Conservation (phyloP, 1,139 yeast species). For the Blastobotrys malaysiensis region DNA sequence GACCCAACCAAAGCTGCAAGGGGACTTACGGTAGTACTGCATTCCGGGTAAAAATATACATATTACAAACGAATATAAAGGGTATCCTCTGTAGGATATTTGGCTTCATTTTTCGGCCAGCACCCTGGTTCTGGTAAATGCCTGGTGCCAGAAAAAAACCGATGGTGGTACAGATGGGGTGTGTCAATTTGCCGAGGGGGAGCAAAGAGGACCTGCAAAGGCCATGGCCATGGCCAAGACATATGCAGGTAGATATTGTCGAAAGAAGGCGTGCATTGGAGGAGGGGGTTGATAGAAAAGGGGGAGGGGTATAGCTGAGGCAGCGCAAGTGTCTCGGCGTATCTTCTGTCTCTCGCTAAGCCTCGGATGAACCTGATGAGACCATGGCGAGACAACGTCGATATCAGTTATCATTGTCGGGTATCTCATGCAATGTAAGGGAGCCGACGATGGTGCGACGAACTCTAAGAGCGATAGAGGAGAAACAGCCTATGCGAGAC, state of each 20-base stretch:
- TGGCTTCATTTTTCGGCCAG: too few relatives aligned
- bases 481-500: not conserved
- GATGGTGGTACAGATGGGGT: not conserved
- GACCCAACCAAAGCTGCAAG: not conserved
- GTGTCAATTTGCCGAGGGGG: not conserved
- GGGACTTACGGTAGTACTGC: too few relatives aligned
- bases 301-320: not conserved
- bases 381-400: not conserved
- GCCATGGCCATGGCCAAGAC: not conserved
- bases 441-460: not conserved
- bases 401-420: not conserved
- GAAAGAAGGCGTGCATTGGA: not conserved
- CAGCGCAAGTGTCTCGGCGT: not conserved
- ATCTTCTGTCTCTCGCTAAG: not conserved
- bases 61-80: too few relatives aligned
- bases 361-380: not conserved
- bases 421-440: not conserved
- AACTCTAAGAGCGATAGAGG: not conserved
- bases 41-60: too few relatives aligned
- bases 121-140: too few relatives aligned
- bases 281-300: not conserved
- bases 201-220: not conserved
- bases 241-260: not conserved
- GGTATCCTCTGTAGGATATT: too few relatives aligned
- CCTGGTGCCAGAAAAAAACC: not conserved